Base-by-base conservation (phyloP, 345 rosid genomes). In the Camelina neglecta region DNA sequence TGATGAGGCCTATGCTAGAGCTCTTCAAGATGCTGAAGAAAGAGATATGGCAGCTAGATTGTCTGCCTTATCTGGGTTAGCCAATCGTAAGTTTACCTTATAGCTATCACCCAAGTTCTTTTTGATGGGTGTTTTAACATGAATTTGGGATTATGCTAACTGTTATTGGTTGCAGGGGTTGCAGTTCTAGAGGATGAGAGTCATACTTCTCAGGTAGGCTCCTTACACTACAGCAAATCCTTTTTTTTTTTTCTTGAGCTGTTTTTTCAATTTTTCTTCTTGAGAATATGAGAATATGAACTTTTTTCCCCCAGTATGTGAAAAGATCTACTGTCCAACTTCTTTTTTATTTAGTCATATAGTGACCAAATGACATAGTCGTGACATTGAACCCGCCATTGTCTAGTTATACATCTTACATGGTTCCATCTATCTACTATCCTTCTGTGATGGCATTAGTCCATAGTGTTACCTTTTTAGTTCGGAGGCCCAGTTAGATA, bases 1-100 rank as follows among this genome's bases (percentile, higher is more conserved):
- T 74, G 98, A 96, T 26, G 97, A 96, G 83, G 90, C 95, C 0
- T 93, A 83, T 81, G 98, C 98, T 26, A 88, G 97, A 84, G 97
- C 97, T 35, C 79, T 93, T 49, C 99, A 91, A 83, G 98, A 93
- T 71, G 90, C 90, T 67, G 99, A 93, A 80, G 98, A 93, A 75
- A 85, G 95, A 65, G 94, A 88, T 24, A 84, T 93, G 93, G 81
- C 92, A 59, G 88, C 89, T 71, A 86, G 94, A 76, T 69, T 96
- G 80, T 81, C 90, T 36, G 93, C 98, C 49, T 87, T 89, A 67
- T 75, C 95, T 60, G 90, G 90, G 55, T 81, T 96, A 29, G 78
- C 77, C 75, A 92, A 84, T 20, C 75, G 93, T 88, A 54, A 82
- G 90, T 82, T 20, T 63, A 56, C 65, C 67, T 58, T 62, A 45